Conservation (phyloP, 148 eudicot genomes). For the Linanthus parryae region DNA sequence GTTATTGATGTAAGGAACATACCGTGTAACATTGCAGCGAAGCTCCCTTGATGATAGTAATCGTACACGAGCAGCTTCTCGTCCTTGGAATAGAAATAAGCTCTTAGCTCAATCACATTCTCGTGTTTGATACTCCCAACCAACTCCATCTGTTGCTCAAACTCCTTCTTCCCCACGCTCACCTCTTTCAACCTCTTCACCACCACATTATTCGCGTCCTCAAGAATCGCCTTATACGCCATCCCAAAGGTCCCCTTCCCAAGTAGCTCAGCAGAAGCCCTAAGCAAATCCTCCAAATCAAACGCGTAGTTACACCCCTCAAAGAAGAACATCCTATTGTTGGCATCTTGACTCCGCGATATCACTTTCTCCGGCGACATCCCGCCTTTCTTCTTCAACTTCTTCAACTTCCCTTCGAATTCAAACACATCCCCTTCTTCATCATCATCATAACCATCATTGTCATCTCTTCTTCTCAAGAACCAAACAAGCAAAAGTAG, state of each 20-base stretch:
- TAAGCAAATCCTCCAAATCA: slow-evolving; percentile 89
- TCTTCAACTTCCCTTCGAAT: no score
- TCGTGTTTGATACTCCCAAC: slow-evolving; percentile 82
- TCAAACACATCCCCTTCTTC: slow-evolving; percentile 42
- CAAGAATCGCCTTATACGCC: slow-evolving; percentile 79
- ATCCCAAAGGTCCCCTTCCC: slow-evolving; percentile 93
- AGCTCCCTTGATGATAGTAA: slow-evolving; percentile 61
- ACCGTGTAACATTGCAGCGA: slow-evolving; percentile 79
- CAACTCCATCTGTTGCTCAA: slow-evolving; percentile 88
- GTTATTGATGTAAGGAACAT: slow-evolving; percentile 23
- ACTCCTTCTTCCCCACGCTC: slow-evolving; percentile 70
- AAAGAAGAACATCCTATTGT: slow-evolving; percentile 67
- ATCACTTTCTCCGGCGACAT: slow-evolving; percentile 63
- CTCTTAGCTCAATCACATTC: slow-evolving; percentile 76
- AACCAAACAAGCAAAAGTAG: slow-evolving; percentile 42
- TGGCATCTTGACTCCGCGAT: slow-evolving; percentile 53
- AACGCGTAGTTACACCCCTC: slow-evolving; percentile 83
- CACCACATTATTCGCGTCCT: slow-evolving; percentile 73
- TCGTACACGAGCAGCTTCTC: slow-evolving; percentile 92
- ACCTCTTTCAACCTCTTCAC: slow-evolving; percentile 95
- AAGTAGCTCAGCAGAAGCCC: slow-evolving; percentile 95
- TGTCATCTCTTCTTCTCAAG: slow-evolving; percentile 28
- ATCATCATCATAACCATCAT: neutral
- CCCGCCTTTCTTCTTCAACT: slow-evolving; percentile 47
- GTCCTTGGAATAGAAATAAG: slow-evolving; percentile 89